A percentile compares a stretch with the other conserved stretches of the same genome.
Evolutionary conservation across 768 basidiomycete genomes (phyloP).

Genomic region (Agrocybe pediades): DNA sequence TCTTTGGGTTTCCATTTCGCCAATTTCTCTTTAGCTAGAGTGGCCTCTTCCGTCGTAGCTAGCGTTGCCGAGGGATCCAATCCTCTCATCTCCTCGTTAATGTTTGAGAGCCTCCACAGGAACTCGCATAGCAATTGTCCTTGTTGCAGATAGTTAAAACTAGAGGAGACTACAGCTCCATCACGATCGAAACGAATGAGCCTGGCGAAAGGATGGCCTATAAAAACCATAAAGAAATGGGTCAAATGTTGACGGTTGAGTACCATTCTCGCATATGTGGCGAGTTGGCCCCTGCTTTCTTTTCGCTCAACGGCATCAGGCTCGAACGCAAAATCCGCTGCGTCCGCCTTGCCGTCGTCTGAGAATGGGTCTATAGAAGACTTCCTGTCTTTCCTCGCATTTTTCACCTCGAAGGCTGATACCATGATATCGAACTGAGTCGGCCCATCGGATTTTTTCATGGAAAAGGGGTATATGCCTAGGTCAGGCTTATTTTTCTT

Average conservation of each 20-base stretch:
- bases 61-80: not conserved
- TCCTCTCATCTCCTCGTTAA: not conserved
- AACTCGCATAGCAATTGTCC: not conserved
- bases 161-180: constrained; percentile 2
- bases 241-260: not conserved
- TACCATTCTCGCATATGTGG: not conserved
- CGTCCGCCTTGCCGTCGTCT: not conserved
- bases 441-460: too few species aligned
- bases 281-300: not conserved
- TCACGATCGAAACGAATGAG: constrained; percentile 3
- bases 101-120: not conserved
- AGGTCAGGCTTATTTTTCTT: too few species aligned
- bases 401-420: too few species aligned
- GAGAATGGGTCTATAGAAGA: not conserved
- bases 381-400: too few species aligned
- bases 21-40: not conserved
- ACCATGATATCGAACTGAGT: too few species aligned
- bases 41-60: not conserved
- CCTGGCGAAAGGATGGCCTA: not conserved
- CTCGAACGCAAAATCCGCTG: not conserved
- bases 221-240: constrained; percentile 1
- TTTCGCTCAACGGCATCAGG: not conserved
- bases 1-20: not conserved
- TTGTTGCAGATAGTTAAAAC: constrained; percentile 1
- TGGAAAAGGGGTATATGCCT: too few species aligned